phyloP scores from a whole-genome alignment of 805 yeast genomes.

The Kodamaea laetipori region DNA sequence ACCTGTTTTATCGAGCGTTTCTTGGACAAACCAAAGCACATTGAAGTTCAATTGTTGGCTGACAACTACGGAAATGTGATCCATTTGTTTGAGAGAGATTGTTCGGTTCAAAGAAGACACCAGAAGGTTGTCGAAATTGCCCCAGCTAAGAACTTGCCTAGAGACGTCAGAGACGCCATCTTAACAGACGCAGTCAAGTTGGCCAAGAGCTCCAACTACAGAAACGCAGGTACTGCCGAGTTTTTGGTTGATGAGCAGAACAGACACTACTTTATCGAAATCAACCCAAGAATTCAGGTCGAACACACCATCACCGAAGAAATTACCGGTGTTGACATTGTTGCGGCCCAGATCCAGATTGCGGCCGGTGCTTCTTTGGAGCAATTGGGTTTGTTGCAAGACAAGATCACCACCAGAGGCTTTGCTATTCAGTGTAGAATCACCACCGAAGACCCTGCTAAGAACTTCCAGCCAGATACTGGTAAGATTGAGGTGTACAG shows the following conservation, averaged over 20 bases:
- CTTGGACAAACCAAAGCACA: constrained; percentile 93
- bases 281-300: constrained; percentile 96
- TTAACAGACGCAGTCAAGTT: constrained; percentile 91
- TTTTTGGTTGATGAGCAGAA: constrained; percentile 90
- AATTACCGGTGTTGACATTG: constrained; percentile 96
- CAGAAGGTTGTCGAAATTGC: constrained; percentile 99
- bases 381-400: constrained; percentile 91
- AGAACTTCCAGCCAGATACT: constrained; percentile 97
- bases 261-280: constrained; percentile 96
- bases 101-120: constrained; percentile 99
- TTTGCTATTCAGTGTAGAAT: constrained; percentile 99
- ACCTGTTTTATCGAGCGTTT: constrained; percentile 97
- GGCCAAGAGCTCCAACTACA: constrained; percentile 84
- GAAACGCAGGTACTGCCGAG: constrained; percentile 99
- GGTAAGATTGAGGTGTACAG: constrained; percentile 98
- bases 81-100: constrained; percentile 95
- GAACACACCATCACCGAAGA: constrained; percentile 99
- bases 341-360: constrained; percentile 97
- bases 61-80: constrained; percentile 93
- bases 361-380: constrained; percentile 96
- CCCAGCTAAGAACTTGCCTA: constrained; percentile 90
- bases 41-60: constrained; percentile 94
- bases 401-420: constrained; percentile 92
- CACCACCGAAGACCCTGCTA: constrained; percentile 96
- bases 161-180: constrained; percentile 84